phyloP scores from a whole-genome alignment of 768 basidiomycete species.

The Clitopilus passeckerianus region DNA sequence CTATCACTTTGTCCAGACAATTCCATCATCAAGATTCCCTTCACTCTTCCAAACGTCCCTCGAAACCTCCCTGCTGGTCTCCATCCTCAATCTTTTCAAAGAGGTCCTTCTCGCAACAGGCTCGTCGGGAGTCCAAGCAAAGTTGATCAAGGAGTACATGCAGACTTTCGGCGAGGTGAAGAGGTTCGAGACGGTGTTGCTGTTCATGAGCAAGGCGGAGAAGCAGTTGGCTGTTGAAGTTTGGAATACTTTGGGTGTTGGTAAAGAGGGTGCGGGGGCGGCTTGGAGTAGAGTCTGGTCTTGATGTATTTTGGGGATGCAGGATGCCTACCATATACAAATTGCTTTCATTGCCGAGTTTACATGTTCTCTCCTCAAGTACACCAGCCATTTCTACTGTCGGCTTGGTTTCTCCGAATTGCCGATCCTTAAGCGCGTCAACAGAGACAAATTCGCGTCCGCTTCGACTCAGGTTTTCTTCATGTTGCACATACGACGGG shows the following conservation, averaged over 20 bases:
- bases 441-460: too few species aligned
- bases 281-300: conserved; percentile 19
- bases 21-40: conserved; percentile 53
- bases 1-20: conserved; percentile 32
- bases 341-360: too few species aligned
- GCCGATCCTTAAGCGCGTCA: too few species aligned
- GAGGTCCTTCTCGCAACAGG: conserved; percentile 16
- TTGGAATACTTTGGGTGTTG: conserved; percentile 33
- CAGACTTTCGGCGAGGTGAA: conserved; percentile 46
- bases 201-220: conserved; percentile 60
- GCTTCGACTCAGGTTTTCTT: too few species aligned
- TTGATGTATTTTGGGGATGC: background rate
- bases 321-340: too few species aligned
- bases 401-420: too few species aligned
- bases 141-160: conserved; percentile 41
- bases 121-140: conserved; percentile 7
- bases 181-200: conserved; percentile 56
- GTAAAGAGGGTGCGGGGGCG: conserved; percentile 11
- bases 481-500: too few species aligned
- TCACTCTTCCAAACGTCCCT: conserved; percentile 64
- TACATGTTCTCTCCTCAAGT: too few species aligned
- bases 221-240: conserved; percentile 41
- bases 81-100: conserved; percentile 50
- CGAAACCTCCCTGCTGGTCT: conserved; percentile 57
- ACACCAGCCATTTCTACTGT: too few species aligned